Percentiles rank a stretch among this genome's conserved stretches.
Evolutionary conservation across 2,329 filamentous ascomycete species (phyloP).

Genomic region (Hypoxylon sp.): DNA sequence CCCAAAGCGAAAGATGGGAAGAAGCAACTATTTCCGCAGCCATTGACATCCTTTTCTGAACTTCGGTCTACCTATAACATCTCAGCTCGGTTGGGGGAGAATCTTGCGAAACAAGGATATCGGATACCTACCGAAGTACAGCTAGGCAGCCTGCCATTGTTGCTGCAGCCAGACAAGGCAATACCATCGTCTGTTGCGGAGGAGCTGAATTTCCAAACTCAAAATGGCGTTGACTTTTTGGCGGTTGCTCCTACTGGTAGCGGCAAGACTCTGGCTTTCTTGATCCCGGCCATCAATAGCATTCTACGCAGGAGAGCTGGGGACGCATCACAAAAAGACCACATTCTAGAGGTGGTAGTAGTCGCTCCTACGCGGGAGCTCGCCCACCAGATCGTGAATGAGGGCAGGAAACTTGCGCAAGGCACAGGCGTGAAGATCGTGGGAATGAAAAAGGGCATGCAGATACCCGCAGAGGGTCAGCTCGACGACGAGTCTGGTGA

Average conservation of each 20-base stretch:
- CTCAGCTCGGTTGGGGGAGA: slow-evolving; percentile 78
- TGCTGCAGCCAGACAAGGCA: slow-evolving; percentile 71
- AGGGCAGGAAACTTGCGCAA: slow-evolving; percentile 83
- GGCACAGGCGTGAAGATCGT: slow-evolving; percentile 84
- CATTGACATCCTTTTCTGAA: slow-evolving; percentile 81
- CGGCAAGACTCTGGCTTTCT: slow-evolving; percentile 93
- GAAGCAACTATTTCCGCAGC: slow-evolving; percentile 79
- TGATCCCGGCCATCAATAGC: slow-evolving; percentile 86
- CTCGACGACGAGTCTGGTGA: slow-evolving; percentile 49
- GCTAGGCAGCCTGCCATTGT: slow-evolving; percentile 83
- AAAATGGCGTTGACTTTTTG: slow-evolving; percentile 75
- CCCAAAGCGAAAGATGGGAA: slow-evolving; percentile 66
- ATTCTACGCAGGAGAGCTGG: slow-evolving; percentile 71
- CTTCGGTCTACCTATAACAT: slow-evolving; percentile 79
- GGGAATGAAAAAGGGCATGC: slow-evolving; percentile 88
- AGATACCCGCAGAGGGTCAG: slow-evolving; percentile 64
- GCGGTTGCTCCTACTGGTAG: slow-evolving; percentile 95
- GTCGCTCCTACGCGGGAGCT: slow-evolving; percentile 84
- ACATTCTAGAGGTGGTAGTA: slow-evolving; percentile 74
- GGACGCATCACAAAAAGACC: slow-evolving; percentile 57
- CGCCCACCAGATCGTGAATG: slow-evolving; percentile 83
- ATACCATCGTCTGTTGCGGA: slow-evolving; percentile 55
- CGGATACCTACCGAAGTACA: slow-evolving; percentile 93
- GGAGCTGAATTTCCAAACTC: slow-evolving; percentile 49
- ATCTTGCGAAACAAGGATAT: slow-evolving; percentile 87